Conservation (phyloP, 805 yeast species). For the Candida coleopterorum region DNA sequence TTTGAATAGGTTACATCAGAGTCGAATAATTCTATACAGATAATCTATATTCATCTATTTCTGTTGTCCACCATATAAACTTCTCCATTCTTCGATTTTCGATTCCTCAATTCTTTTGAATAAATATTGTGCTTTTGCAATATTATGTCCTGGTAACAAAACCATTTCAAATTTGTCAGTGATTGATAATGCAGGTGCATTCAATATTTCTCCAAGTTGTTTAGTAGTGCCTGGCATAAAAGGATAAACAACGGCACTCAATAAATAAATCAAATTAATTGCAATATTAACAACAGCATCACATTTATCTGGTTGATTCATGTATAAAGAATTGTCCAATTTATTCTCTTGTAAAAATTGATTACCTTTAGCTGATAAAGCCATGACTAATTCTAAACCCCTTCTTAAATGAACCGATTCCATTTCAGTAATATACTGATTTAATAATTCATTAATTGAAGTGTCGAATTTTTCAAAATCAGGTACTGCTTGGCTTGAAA, state of each 20-base stretch:
- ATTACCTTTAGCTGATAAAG: slow-evolving; percentile 88
- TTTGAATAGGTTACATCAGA: too few relatives aligned
- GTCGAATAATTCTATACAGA: too few relatives aligned
- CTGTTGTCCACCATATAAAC: slow-evolving; percentile 78
- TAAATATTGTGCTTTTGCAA: slow-evolving; percentile 86
- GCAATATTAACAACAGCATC: slow-evolving; percentile 94
- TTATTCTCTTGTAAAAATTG: slow-evolving; percentile 94
- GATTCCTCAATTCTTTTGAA: slow-evolving; percentile 89
- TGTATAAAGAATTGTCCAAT: slow-evolving; percentile 81
- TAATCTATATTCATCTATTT: too few relatives aligned
- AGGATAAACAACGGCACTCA: slow-evolving; percentile 80
- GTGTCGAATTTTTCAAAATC: slow-evolving; percentile 41
- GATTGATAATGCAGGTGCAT: slow-evolving; percentile 74
- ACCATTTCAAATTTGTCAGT: slow-evolving; percentile 70
- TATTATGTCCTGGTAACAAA: slow-evolving; percentile 75
- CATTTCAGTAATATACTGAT: slow-evolving; percentile 63
- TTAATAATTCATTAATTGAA: slow-evolving; percentile 62
- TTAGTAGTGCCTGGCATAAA: slow-evolving; percentile 82
- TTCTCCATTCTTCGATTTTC: slow-evolving; percentile 83
- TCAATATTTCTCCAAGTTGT: slow-evolving; percentile 71
- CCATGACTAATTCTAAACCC: slow-evolving; percentile 90
- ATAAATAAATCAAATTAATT: slow-evolving; percentile 77
- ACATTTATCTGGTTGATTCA: slow-evolving; percentile 69
- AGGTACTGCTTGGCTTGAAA: slow-evolving; percentile 41
- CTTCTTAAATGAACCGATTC: slow-evolving; percentile 77